These are phyloP conservation scores for Adiantum capillusveneris DNA, from an alignment of 75 land plant genomes.

Conservation along the genomic window DNA sequence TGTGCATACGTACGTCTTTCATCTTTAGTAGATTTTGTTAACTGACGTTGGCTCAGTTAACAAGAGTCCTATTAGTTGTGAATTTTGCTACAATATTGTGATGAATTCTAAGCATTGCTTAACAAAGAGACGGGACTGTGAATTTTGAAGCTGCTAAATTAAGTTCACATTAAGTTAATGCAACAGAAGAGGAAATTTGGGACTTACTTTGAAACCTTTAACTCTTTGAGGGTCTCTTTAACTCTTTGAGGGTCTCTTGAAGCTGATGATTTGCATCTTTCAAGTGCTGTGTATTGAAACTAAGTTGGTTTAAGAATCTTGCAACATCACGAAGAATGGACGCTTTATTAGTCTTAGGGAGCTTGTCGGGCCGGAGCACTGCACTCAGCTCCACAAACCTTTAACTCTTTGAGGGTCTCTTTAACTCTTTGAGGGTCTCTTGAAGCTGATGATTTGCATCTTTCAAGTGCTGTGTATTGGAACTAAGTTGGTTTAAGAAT, in stretches of 20 bases:
- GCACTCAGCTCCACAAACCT: slow-evolving; percentile 58
- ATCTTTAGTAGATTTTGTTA: no score
- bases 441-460: slow-evolving; percentile 48
- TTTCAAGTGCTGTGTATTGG: slow-evolving; percentile 48
- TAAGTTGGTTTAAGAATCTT: slow-evolving; percentile 46
- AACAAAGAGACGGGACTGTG: no score
- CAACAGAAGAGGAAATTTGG: neutral
- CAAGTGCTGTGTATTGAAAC: slow-evolving; percentile 42
- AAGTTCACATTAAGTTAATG: neutral
- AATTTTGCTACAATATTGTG: no score
- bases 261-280: slow-evolving; percentile 53
- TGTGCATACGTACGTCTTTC: no score
- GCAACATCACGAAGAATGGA: slow-evolving; percentile 53
- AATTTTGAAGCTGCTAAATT: no score
- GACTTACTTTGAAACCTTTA: slow-evolving; percentile 33
- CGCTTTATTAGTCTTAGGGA: slow-evolving; percentile 49
- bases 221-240: no score
- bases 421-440: slow-evolving; percentile 41
- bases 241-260: slow-evolving; percentile 35
- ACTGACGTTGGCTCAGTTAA: no score
- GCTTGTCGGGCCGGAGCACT: slow-evolving; percentile 50
- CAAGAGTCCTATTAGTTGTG: no score
- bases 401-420: no score
- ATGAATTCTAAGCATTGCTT: no score
- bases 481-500: slow-evolving; percentile 44